Percentiles rank a stretch among this genome's conserved stretches.
Conservation (phyloP, 306 rosid species). For the Ziziphus jujuba region DNA sequence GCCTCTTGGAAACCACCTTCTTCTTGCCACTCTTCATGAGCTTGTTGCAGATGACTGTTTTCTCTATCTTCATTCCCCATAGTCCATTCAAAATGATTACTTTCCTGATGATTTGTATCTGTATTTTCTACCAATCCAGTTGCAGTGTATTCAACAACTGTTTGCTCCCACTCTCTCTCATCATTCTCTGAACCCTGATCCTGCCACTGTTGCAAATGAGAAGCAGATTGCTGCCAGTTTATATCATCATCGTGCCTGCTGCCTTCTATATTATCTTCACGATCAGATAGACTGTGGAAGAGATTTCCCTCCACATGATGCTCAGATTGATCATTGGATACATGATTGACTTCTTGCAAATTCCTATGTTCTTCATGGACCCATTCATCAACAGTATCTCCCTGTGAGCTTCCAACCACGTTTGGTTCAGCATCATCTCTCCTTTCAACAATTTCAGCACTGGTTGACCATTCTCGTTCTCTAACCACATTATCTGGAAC, state of each 20-base stretch:
- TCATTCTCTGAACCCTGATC: slow-evolving; percentile 53
- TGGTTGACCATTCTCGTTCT: slow-evolving; percentile 21
- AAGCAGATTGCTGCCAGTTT: slow-evolving; percentile 43
- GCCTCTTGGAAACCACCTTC: slow-evolving; percentile 78
- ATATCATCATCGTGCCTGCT: slow-evolving; percentile 28
- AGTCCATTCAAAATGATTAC: slow-evolving; percentile 58
- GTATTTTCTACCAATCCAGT: slow-evolving; percentile 45
- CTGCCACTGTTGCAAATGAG: slow-evolving; percentile 46
- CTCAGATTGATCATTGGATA: slow-evolving; percentile 46
- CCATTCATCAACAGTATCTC: slow-evolving; percentile 26
- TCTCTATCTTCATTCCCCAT: slow-evolving; percentile 58
- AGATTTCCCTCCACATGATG: slow-evolving; percentile 32
- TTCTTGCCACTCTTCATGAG: slow-evolving; percentile 71
- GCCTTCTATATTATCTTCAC: slow-evolving; percentile 26
- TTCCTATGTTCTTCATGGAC: slow-evolving; percentile 34
- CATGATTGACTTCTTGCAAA: slow-evolving; percentile 37
- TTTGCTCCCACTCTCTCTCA: slow-evolving; percentile 47
- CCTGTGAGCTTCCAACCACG: slow-evolving; percentile 35
- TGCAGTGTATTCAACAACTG: slow-evolving; percentile 31
- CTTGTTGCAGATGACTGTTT: slow-evolving; percentile 54
- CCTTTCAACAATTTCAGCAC: slow-evolving; percentile 27
- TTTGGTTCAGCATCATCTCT: slow-evolving; percentile 35
- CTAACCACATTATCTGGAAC: slow-evolving; percentile 37
- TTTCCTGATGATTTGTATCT: slow-evolving; percentile 48
- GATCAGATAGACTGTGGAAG: slow-evolving; percentile 32